These are phyloP conservation scores for Thielaviopsis euricoi DNA, from an alignment of 2,329 filamentous ascomycete species.

Conservation along the genomic window DNA sequence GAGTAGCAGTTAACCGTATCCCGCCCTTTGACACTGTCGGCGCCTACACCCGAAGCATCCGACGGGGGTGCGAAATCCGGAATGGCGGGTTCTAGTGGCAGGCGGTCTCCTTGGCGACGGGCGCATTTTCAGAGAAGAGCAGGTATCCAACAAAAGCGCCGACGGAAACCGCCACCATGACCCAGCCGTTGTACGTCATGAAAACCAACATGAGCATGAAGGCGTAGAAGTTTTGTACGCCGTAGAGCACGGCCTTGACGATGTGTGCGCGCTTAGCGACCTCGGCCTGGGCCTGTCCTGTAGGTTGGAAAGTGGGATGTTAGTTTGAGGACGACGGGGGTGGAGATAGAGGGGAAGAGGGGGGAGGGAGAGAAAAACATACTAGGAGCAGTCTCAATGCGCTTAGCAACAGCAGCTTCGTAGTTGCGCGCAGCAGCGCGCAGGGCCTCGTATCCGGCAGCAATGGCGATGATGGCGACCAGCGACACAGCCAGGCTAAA, in stretches of 20 bases:
- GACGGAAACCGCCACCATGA: slow-evolving; percentile 81
- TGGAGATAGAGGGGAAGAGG: not conserved
- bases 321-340: too few relatives aligned
- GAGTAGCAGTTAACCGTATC: too few relatives aligned
- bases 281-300: slow-evolving; percentile 51
- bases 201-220: slow-evolving; percentile 99
- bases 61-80: too few relatives aligned
- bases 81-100: slow-evolving; percentile 63
- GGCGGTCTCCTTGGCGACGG: slow-evolving; percentile 68
- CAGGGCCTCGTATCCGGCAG: slow-evolving; percentile 84
- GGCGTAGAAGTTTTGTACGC: slow-evolving; percentile 89
- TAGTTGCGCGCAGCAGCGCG: slow-evolving; percentile 63
- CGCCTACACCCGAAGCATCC: too few relatives aligned
- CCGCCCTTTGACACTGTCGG: too few relatives aligned
- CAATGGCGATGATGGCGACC: slow-evolving; percentile 62
- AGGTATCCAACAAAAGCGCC: slow-evolving; percentile 84
- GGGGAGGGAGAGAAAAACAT: slow-evolving; percentile 23
- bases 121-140: slow-evolving; percentile 54
- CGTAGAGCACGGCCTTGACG: slow-evolving; percentile 72
- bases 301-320: slow-evolving; percentile 22
- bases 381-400: slow-evolving; percentile 35
- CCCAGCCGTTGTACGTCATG: slow-evolving; percentile 99
- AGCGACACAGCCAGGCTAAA: slow-evolving; percentile 67
- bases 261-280: slow-evolving; percentile 54
- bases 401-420: slow-evolving; percentile 39